phyloP scores from a whole-genome alignment of 2,329 filamentous ascomycete species.

The Rachicladosporium sp. region DNA sequence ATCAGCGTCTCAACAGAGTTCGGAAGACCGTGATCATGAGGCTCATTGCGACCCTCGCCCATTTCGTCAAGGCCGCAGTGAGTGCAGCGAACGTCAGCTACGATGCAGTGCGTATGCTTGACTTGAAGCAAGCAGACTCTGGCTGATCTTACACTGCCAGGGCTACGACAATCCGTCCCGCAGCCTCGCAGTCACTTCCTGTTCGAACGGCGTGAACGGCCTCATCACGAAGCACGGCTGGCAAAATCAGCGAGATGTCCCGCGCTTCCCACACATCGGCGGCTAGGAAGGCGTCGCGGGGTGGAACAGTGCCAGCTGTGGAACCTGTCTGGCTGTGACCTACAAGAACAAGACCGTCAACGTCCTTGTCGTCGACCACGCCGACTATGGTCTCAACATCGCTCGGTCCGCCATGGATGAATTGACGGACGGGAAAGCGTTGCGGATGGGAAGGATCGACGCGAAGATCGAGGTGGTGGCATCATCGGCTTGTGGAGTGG shows the following conservation, averaged over 20 bases:
- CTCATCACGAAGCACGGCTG: slow-evolving; percentile 50
- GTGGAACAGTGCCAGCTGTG: slow-evolving; percentile 38
- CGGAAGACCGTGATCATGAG: too few relatives aligned
- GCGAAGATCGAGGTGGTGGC: too few relatives aligned
- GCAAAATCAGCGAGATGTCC: slow-evolving; percentile 30
- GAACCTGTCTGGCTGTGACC: slow-evolving; percentile 39
- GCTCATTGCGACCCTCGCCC: too few relatives aligned
- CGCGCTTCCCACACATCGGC: slow-evolving; percentile 37
- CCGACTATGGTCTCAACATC: slow-evolving; percentile 38
- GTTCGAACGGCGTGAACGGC: slow-evolving; percentile 57
- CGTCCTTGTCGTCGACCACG: slow-evolving; percentile 37
- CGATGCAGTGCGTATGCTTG: too few relatives aligned
- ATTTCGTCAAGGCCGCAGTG: too few relatives aligned
- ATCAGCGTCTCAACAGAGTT: too few relatives aligned
- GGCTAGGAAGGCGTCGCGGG: slow-evolving; percentile 35
- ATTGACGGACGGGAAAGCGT: slow-evolving; percentile 35
- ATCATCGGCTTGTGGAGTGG: too few relatives aligned
- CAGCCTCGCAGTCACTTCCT: slow-evolving; percentile 46
- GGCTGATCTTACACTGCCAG: slow-evolving; percentile 27
- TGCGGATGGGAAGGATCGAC: too few relatives aligned
- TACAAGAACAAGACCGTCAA: slow-evolving; percentile 37
- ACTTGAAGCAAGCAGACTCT: too few relatives aligned
- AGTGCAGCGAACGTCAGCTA: too few relatives aligned
- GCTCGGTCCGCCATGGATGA: slow-evolving; percentile 36
- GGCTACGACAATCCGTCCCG: slow-evolving; percentile 53